These are phyloP conservation scores for Botrytis hyacinthi DNA, from an alignment of 2,329 filamentous ascomycete genomes.

Conservation along the genomic window DNA sequence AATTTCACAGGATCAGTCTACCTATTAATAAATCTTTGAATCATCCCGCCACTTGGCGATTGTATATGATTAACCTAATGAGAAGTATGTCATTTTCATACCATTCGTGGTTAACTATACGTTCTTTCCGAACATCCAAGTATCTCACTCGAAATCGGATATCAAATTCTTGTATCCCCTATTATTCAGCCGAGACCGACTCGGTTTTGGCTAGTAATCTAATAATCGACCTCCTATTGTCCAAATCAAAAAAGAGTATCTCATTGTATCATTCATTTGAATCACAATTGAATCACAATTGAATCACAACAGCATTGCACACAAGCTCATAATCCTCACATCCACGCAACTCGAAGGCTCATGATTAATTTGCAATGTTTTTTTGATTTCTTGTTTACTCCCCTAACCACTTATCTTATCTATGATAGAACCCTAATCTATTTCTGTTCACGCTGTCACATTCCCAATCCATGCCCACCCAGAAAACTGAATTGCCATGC, in stretches of 20 bases:
- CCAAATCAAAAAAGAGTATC: neutral
- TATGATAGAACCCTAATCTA: slow-evolving; percentile 19
- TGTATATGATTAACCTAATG: neutral
- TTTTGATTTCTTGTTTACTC: slow-evolving; percentile 19
- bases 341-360: neutral
- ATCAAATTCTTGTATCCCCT: neutral
- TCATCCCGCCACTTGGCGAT: neutral
- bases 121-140: neutral
- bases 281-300: neutral
- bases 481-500: slow-evolving; percentile 13
- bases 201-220: neutral
- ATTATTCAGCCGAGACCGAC: neutral
- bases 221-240: neutral
- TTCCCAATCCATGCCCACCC: slow-evolving; percentile 12
- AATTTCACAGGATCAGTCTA: no score
- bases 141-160: neutral
- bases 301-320: neutral
- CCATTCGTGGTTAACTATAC: neutral
- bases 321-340: neutral
- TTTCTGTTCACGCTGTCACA: slow-evolving; percentile 16
- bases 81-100: neutral
- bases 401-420: slow-evolving; percentile 16
- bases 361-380: slow-evolving; percentile 20
- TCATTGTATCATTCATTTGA: neutral
- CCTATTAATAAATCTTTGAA: neutral